Evolutionary conservation across 495 filamentous ascomycete species (phyloP), one percentile per base, ranked within the genome.

Genomic region (Hypoxylon lenormandii): DNA sequence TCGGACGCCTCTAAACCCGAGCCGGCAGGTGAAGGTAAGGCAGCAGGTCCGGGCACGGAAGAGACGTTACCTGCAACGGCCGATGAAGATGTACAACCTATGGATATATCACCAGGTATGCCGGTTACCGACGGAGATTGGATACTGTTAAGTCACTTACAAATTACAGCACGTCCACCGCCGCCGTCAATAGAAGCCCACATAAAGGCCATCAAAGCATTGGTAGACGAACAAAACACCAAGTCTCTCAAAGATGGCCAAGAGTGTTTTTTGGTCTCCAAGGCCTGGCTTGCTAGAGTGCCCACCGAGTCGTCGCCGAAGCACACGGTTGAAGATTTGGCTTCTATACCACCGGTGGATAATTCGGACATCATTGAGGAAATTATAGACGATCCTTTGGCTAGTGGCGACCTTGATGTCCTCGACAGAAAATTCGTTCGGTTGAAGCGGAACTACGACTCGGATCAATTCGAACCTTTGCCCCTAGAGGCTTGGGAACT

Each of bases 401-500:
- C 72, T 26, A 69, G 72, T n/a, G 69, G 60, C 10, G 77, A 74
- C 11, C 51, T 72, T 4, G 79, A 84, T 50, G 59, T 61, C 5
- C 50, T 69, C 15, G 60, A 46, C 42, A 73, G 89, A 12, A 78
- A 81, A 1, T 97, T 93, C 67, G 85, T 96, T 15, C 89, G 92
- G 7, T 77, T 98, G 40, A 90, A 89, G 64, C 89, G 85, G 5
- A 92, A 90, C n/a, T 78, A 90, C 50, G 82, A 87, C 22, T 75
- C 78, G 1, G 87, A 91, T 30, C 87, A 94, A 64, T 96, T 91
- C 65, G 87, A 92, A 72, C 82, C 94, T 21, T 82, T 97, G 12
- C 91, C 94, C 6, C 79, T 86, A 64, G 83, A 88, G 16, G 92
- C 90, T 6, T 98, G 94, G 94, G 84, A 94, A 38, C 74, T 91